These are phyloP conservation scores for Zelopaecilomyces penicillatus DNA, from an alignment of 2,329 filamentous ascomycete genomes.

Conservation along the genomic window DNA sequence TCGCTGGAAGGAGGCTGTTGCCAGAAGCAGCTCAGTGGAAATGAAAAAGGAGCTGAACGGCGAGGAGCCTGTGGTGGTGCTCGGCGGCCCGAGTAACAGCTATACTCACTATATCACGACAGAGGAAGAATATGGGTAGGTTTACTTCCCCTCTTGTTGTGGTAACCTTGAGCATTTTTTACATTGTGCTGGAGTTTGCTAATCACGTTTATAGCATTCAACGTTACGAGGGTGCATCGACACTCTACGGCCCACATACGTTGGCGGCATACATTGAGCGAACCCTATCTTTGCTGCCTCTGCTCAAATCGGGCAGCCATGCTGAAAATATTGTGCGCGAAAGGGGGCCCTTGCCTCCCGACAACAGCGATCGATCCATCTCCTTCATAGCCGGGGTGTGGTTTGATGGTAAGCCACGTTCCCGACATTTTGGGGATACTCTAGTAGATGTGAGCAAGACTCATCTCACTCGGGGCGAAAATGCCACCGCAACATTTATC, in stretches of 20 bases:
- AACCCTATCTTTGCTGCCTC: conserved; percentile 60
- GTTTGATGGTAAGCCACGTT: conserved; percentile 57
- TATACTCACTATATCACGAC: conserved; percentile 76
- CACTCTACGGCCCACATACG: conserved; percentile 75
- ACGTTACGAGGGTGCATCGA: conserved; percentile 85
- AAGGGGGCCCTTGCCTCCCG: conserved; percentile 56
- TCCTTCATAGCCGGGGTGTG: conserved; percentile 75
- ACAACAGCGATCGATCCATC: conserved; percentile 67
- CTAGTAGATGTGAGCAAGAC: conserved; percentile 38
- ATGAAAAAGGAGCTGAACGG: conserved; percentile 31
- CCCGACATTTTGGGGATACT: conserved; percentile 62
- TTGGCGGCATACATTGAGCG: conserved; percentile 82
- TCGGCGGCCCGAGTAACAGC: conserved; percentile 81
- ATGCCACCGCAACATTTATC: conserved; percentile 61
- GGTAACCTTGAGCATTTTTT: neutral
- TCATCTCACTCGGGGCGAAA: conserved; percentile 48
- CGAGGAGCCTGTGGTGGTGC: conserved; percentile 59
- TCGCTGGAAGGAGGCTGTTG: conserved; percentile 69
- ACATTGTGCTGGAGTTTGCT: conserved; percentile 15
- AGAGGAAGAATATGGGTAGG: conserved; percentile 50
- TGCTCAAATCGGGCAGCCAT: conserved; percentile 44
- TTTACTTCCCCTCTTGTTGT: neutral
- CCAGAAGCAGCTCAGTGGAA: conserved; percentile 35
- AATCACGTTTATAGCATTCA: conserved; percentile 46
- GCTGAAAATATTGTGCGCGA: conserved; percentile 18